Base-by-base conservation (phyloP, 495 filamentous ascomycete species). In the Penicillium tannophilum region DNA sequence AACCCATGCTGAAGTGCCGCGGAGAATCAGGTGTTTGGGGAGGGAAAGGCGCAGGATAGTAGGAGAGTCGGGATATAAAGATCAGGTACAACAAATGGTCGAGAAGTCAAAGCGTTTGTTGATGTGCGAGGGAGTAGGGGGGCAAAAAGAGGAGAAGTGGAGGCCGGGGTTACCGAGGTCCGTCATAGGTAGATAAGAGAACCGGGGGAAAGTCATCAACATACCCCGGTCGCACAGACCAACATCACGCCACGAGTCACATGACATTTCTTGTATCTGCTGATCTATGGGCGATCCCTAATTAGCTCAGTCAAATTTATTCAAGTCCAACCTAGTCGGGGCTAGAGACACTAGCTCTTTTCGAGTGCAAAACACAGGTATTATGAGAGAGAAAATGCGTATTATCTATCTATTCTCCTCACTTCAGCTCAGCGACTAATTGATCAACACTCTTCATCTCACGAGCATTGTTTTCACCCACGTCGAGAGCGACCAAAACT, bases 401-500 rank as follows among this genome's bases (percentile, higher is more conserved):
- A 28, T 28, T 4, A 28, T 4, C 28, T 28, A 28, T 4, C 28
- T 28, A 2, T 28, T 41, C 16, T 17, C 39, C 39, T 41, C 39
- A 41, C 39, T 41, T 41, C 16, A 69, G 39, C 36, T 64, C 54
- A 28, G 62, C 62, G 11, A 74, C 72, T 47, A 77, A 50, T 51
- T 77, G 74, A 28, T 77, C 74, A 35, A 76, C 75, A 41, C 62
- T 72, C 63, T 75, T 76, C 76, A 77, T 79, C 59, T 75, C 63
- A 24, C 65, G 65, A 14, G 44, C 70, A 63, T 78, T 78, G 53
- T 79, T 78, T 62, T 78, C 75, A 0, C 76, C 75, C 31, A 93
- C 90, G 73, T 94, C 88, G 62, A 96, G 68, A 12, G 91, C 90
- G 12, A 96, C 91, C 62, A 95, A 69, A 61, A 96, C 90, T 26